Evolutionary conservation across 371 early-diverging fungal species (phyloP).

Genomic region (Circinella umbellata): DNA sequence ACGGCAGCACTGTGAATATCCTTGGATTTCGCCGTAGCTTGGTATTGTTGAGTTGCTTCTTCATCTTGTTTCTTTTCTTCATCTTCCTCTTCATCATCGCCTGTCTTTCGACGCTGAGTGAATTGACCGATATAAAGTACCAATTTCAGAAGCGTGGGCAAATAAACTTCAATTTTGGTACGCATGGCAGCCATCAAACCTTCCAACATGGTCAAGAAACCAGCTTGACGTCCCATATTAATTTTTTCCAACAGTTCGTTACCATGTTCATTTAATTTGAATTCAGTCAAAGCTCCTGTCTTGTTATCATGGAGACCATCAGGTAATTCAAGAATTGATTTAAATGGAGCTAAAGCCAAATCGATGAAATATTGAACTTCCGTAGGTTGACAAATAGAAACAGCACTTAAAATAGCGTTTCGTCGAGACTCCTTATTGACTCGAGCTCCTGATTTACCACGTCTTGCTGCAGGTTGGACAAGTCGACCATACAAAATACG

Average conservation of each 20-base stretch:
- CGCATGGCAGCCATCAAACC: constrained; percentile 87
- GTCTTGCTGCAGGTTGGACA: constrained; percentile 62
- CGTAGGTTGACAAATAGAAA: constrained; percentile 65
- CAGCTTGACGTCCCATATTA: constrained; percentile 73
- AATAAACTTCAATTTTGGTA: constrained; percentile 66
- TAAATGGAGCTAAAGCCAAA: constrained; percentile 83
- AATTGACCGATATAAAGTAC: constrained; percentile 71
- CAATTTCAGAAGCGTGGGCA: constrained; percentile 72
- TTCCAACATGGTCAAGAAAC: constrained; percentile 78
- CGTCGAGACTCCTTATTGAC: constrained; percentile 63
- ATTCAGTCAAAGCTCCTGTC: constrained; percentile 20
- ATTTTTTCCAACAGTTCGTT: constrained; percentile 34
- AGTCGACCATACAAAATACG: constrained; percentile 92
- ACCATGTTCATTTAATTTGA: constrained; percentile 28
- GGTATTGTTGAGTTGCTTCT: not conserved
- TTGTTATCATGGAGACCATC: constrained; percentile 27
- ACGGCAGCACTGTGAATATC: constrained; percentile 57
- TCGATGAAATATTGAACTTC: constrained; percentile 79
- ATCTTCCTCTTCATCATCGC: constrained; percentile 27
- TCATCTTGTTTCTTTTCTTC: constrained; percentile 20
- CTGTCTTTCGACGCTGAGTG: constrained; percentile 41
- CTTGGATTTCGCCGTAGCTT: not conserved
- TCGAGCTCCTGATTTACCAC: constrained; percentile 1
- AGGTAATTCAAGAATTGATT: constrained; percentile 35
- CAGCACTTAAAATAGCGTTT: constrained; percentile 78